Percentiles rank a stretch among this genome's conserved stretches.
phyloP scores from a whole-genome alignment of 371 early-diverging fungal species.

The Paraphysoderma sedebokerense region DNA sequence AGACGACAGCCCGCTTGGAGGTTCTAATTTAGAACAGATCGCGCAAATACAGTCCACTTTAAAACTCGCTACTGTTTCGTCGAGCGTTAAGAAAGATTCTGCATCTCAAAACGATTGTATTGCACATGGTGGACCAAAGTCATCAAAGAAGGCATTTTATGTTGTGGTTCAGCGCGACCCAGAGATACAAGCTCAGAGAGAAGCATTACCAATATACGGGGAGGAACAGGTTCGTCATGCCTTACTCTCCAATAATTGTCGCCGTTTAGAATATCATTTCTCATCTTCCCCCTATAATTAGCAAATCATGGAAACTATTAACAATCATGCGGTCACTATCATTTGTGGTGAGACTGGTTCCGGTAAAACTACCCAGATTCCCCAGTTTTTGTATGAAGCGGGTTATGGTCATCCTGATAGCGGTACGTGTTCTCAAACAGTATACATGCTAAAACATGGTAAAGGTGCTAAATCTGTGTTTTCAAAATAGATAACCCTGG shows the following conservation, averaged over 20 bases:
- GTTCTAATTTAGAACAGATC: too few species aligned
- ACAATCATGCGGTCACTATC: constrained; percentile 61
- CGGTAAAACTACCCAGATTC: constrained; percentile 97
- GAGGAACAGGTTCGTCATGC: constrained; percentile 59
- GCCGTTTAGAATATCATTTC: neutral
- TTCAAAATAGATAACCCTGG: constrained; percentile 42
- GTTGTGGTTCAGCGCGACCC: constrained; percentile 57
- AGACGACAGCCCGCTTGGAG: too few species aligned
- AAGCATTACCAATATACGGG: constrained; percentile 68
- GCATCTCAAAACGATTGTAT: too few species aligned
- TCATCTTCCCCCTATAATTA: neutral
- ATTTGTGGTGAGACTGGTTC: constrained; percentile 98
- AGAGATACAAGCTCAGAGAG: constrained; percentile 53
- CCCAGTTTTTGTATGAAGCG: constrained; percentile 96
- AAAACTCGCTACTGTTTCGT: too few species aligned
- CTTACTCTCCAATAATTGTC: constrained; percentile 5
- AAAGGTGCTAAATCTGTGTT: neutral
- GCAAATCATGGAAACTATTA: constrained; percentile 87
- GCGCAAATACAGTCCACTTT: too few species aligned
- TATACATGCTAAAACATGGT: neutral
- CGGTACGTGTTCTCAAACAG: constrained; percentile 23
- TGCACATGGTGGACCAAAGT: too few species aligned
- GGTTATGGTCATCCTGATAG: constrained; percentile 60
- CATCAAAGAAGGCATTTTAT: too few species aligned
- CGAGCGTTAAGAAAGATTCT: too few species aligned